A percentile compares a stretch with the other conserved stretches of the same genome.
Evolutionary conservation across 148 eudicot species (phyloP).

Genomic region (Rhododendron mucronatum): DNA sequence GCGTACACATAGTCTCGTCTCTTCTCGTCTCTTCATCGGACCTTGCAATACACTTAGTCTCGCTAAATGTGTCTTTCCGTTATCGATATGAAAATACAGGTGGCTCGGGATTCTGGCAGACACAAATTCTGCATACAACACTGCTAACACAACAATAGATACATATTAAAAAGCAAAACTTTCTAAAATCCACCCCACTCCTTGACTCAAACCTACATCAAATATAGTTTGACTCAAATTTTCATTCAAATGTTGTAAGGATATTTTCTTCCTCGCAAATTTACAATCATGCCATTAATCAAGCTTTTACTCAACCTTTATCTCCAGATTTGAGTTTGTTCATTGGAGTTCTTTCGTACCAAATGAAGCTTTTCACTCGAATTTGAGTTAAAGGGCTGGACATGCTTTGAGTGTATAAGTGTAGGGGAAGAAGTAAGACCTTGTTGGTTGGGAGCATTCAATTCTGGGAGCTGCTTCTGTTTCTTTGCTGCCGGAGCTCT

Average conservation of each 20-base stretch:
- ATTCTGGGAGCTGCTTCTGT: constrained; percentile 4
- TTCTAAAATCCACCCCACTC: background rate
- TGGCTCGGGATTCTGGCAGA: background rate
- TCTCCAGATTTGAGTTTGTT: background rate
- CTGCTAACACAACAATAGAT: background rate
- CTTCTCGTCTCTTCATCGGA: background rate
- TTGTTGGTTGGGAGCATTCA: background rate
- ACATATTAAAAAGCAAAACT: background rate
- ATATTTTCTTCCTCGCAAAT: background rate
- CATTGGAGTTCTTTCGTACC: background rate
- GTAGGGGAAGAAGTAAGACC: background rate
- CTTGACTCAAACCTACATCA: background rate
- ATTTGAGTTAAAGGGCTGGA: background rate
- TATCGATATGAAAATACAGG: background rate
- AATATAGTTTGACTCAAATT: background rate
- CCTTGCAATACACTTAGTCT: background rate
- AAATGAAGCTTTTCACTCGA: too few species aligned
- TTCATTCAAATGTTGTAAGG: background rate
- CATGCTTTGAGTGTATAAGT: background rate
- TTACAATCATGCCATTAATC: background rate
- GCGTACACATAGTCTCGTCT: background rate
- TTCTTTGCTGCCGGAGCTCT: background rate
- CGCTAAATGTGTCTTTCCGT: too few species aligned
- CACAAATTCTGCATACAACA: background rate
- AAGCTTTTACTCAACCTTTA: background rate